These are phyloP conservation scores for Simplicillium aogashimaense DNA, from an alignment of 2,329 filamentous ascomycete species.

Conservation along the genomic window DNA sequence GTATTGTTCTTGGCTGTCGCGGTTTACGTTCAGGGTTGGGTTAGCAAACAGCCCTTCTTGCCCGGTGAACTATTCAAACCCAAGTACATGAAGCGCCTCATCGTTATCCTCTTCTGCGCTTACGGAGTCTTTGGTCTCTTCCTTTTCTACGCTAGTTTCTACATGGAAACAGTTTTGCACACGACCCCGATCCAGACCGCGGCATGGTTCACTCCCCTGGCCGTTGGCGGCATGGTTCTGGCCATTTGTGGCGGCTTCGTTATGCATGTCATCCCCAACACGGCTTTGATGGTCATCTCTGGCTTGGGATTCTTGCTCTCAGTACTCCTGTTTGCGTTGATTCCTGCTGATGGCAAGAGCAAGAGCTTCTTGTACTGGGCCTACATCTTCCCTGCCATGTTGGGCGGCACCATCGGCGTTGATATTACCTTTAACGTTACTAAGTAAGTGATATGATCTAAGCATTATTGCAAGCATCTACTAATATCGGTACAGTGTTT, in stretches of 20 bases:
- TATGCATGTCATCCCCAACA: slow-evolving; percentile 56
- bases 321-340: slow-evolving; percentile 53
- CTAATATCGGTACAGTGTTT: slow-evolving; percentile 31
- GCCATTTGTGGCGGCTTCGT: slow-evolving; percentile 53
- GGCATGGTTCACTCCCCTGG: slow-evolving; percentile 60
- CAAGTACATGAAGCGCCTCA: slow-evolving; percentile 57
- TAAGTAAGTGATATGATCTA: slow-evolving; percentile 27
- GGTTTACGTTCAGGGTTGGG: slow-evolving; percentile 64
- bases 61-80: slow-evolving; percentile 60
- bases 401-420: slow-evolving; percentile 60
- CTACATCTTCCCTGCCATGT: slow-evolving; percentile 62
- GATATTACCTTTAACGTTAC: slow-evolving; percentile 68
- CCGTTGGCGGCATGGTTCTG: slow-evolving; percentile 57
- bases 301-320: slow-evolving; percentile 47
- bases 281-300: slow-evolving; percentile 52
- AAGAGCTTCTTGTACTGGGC: slow-evolving; percentile 50
- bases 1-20: slow-evolving; percentile 47
- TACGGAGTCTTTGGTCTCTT: slow-evolving; percentile 63
- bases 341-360: slow-evolving; percentile 29
- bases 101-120: slow-evolving; percentile 50
- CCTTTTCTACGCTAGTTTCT: slow-evolving; percentile 59
- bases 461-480: too few relatives aligned
- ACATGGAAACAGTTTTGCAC: slow-evolving; percentile 51
- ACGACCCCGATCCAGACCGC: slow-evolving; percentile 53
- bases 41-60: slow-evolving; percentile 57